Conservation (phyloP, 768 basidiomycete genomes). For the Lenzites betulinus region DNA sequence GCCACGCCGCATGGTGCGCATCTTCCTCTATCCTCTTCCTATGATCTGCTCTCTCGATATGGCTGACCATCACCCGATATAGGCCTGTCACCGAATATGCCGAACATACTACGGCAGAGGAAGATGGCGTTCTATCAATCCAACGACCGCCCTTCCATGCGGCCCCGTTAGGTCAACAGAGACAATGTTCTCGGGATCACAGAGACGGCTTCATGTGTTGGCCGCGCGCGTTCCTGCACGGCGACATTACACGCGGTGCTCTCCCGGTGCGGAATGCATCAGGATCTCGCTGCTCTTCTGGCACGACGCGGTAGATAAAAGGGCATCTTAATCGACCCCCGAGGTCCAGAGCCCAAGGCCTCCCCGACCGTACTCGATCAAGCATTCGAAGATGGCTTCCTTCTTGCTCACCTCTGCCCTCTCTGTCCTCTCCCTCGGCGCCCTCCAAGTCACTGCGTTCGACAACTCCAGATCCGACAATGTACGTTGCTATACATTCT, state of each 20-base stretch:
- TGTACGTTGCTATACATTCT: conserved; percentile 5
- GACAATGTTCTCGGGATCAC: neutral
- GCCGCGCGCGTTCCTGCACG: conserved; percentile 17
- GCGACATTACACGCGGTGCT: conserved; percentile 1
- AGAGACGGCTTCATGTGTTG: conserved; percentile 4
- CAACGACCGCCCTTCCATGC: neutral
- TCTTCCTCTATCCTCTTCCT: conserved; percentile 1
- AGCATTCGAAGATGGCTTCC: conserved; percentile 14
- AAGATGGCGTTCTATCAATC: conserved; percentile 3
- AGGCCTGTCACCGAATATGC: neutral
- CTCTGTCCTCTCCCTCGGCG: conserved; percentile 10
- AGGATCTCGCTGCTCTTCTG: conserved; percentile 8
- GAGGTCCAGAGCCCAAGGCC: neutral
- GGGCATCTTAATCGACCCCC: neutral
- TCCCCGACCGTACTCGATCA: conserved; percentile 1
- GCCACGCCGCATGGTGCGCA: conserved; percentile 14
- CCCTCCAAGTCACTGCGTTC: conserved; percentile 17
- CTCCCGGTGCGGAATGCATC: conserved; percentile 2
- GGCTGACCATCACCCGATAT: conserved; percentile 11
- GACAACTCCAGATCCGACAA: conserved; percentile 23
- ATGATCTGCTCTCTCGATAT: conserved; percentile 2
- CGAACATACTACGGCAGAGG: conserved; percentile 12
- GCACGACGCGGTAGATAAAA: conserved; percentile 9
- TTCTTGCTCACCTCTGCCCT: conserved; percentile 15
- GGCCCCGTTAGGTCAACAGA: conserved; percentile 2